A percentile compares a stretch with the other conserved stretches of the same genome.
Evolutionary conservation across 768 basidiomycete genomes (phyloP).

Genomic region (Mrakia gelida): DNA sequence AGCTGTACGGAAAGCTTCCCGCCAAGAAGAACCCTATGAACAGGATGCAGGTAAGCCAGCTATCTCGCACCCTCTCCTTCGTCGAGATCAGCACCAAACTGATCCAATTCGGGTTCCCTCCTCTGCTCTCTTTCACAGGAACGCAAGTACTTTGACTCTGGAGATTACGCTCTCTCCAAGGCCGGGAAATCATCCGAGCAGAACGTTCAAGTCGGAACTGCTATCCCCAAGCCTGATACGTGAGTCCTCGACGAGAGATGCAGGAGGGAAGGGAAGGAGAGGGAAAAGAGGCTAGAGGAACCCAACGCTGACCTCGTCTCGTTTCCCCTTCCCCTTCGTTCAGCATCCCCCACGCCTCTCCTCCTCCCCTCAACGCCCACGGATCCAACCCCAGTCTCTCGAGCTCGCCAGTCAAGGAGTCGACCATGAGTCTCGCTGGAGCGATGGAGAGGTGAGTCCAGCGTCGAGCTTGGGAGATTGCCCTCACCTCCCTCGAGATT

Average conservation of each 20-base stretch:
- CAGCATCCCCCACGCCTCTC: conserved; percentile 88
- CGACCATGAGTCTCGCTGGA: conserved; percentile 35
- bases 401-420: conserved; percentile 63
- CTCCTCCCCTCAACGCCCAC: conserved; percentile 52
- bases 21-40: conserved; percentile 86
- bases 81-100: not conserved
- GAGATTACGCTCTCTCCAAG: conserved; percentile 95
- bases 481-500: not conserved
- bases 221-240: conserved; percentile 98
- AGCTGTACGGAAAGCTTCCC: conserved; percentile 90
- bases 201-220: conserved; percentile 76
- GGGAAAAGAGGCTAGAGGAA: not conserved
- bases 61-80: not conserved
- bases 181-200: conserved; percentile 77
- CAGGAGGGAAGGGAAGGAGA: not conserved
- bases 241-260: conserved; percentile 47
- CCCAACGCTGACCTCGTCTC: conserved; percentile 25
- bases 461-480: too few relatives aligned
- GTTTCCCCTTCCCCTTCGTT: conserved; percentile 16
- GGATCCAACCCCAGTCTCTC: conserved; percentile 73
- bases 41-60: conserved; percentile 65
- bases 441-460: conserved; percentile 13
- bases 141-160: conserved; percentile 98
- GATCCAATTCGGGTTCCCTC: not conserved
- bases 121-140: conserved; percentile 59